Conservation (phyloP, 306 rosid species). For the cucumber (Cucumis sativus) region DNA sequence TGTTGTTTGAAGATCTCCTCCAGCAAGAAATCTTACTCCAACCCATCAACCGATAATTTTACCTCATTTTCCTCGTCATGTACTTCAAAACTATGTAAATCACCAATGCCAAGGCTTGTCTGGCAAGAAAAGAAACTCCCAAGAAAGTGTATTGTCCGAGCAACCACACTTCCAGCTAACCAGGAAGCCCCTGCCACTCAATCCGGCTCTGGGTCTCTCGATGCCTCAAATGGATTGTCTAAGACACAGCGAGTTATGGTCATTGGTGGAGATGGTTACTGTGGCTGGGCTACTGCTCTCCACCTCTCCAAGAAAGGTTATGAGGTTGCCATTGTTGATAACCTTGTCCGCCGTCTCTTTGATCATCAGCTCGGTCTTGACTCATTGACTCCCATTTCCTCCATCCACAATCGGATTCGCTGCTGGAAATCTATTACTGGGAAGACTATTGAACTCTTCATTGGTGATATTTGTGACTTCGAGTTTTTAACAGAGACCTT, state of each 20-base stretch:
- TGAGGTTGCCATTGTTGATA: conserved; percentile 87
- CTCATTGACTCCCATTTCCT: conserved; percentile 78
- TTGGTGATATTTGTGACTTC: conserved; percentile 91
- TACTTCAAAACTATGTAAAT: conserved; percentile 21
- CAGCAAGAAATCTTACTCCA: conserved; percentile 32
- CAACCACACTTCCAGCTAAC: conserved; percentile 41
- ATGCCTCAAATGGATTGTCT: conserved; percentile 25
- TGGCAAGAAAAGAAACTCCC: conserved; percentile 25
- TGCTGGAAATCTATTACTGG: conserved; percentile 87
- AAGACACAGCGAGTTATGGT: conserved; percentile 74
- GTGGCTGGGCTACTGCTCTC: conserved; percentile 99
- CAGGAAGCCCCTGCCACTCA: conserved; percentile 43
- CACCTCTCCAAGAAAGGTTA: conserved; percentile 89
- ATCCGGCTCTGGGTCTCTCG: conserved; percentile 22
- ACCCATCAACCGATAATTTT: conserved; percentile 27
- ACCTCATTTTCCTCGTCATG: conserved; percentile 25
- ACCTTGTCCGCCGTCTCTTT: conserved; percentile 75
- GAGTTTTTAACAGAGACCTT: conserved; percentile 82
- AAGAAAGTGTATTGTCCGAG: conserved; percentile 24
- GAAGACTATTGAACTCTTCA: conserved; percentile 56
- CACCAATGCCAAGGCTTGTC: conserved; percentile 34
- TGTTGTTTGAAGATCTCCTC: conserved; percentile 40
- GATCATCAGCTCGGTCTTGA: conserved; percentile 87
- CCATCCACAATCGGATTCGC: conserved; percentile 67
- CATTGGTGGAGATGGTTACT: conserved; percentile 94